Evolutionary conservation across 139 green algal genomes (phyloP), one percentile per base, ranked within the genome.

Genomic region (Closterium sp.): DNA sequence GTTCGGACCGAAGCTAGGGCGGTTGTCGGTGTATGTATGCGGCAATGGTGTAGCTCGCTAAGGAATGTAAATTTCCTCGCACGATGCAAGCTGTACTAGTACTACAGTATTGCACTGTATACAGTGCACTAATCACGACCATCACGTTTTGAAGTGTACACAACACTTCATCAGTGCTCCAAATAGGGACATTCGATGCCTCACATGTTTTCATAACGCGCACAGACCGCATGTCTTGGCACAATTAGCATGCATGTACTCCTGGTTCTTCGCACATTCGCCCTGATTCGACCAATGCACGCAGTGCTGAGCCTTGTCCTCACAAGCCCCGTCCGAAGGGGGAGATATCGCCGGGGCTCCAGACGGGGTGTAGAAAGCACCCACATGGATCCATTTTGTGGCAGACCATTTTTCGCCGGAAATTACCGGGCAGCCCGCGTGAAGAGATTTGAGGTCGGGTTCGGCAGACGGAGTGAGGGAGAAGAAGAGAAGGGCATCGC

Each of bases 381-480:
- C 43, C 30, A 94, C 92, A 88, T 97, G 96, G 43, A 98, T 98
- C 96, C 97, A 98, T 90, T 97, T 98, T 38, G 97, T 98, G 28
- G 97, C 95, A 5, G 95, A 97, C 95, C 96, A 98, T 93, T 98
- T 98, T 87, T 96, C 91, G 3, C 97, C 96, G 30, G 93, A 85
- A 4, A 96, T 85, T 28, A 97, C 95, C 2, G 97, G 97, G 94
- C 97, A 98, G 84, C 96, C 95, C 9, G 95, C 95, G 94, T 97
- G 96, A 89, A 93, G 91, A 16, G 81, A 91, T 28, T 33, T 21
- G 32, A 83, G 32, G 88, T 96, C 94, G 28, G 84, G 33, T 21
- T 33, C 90, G 30, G 87, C 94, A 38, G 91, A 36, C 2, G 87
- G 81, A 30, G 93, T 32, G 32, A 95, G 87, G 84, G 33, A 90